Conservation (phyloP, 495 filamentous ascomycete genomes). For the Polyplosphaeria fusca region DNA sequence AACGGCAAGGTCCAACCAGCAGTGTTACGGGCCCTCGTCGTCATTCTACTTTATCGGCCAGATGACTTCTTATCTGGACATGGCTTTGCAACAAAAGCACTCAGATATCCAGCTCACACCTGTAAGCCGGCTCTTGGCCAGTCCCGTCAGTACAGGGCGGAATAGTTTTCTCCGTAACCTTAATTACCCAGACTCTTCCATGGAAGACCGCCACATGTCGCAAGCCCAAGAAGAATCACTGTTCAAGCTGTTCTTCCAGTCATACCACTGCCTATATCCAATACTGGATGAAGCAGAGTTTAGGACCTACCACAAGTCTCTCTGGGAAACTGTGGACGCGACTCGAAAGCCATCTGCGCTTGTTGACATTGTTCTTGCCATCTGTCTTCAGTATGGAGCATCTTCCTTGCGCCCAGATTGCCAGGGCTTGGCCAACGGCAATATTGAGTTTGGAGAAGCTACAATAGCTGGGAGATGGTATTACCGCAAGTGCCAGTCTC, state of each 20-base stretch:
- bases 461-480: conserved; percentile 49
- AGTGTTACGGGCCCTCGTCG: conserved; percentile 40
- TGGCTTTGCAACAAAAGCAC: conserved; percentile 35
- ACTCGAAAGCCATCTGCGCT: conserved; percentile 50
- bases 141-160: background rate
- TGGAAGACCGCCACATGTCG: conserved; percentile 24
- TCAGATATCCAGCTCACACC: conserved; percentile 11
- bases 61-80: conserved; percentile 37
- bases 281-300: conserved; percentile 52
- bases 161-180: background rate
- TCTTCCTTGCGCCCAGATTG: conserved; percentile 26
- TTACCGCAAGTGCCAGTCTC: conserved; percentile 47
- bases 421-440: background rate
- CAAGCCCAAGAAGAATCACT: conserved; percentile 50
- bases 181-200: conserved; percentile 4
- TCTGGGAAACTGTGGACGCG: conserved; percentile 42
- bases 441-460: conserved; percentile 40
- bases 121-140: conserved; percentile 23
- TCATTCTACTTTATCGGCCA: conserved; percentile 38
- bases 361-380: conserved; percentile 54
- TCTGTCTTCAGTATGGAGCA: conserved; percentile 54
- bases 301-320: conserved; percentile 47
- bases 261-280: conserved; percentile 41
- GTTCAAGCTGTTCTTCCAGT: conserved; percentile 50
- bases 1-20: conserved; percentile 12